Conservation (phyloP, 805 yeast species). For the Teunomyces panamensis region DNA sequence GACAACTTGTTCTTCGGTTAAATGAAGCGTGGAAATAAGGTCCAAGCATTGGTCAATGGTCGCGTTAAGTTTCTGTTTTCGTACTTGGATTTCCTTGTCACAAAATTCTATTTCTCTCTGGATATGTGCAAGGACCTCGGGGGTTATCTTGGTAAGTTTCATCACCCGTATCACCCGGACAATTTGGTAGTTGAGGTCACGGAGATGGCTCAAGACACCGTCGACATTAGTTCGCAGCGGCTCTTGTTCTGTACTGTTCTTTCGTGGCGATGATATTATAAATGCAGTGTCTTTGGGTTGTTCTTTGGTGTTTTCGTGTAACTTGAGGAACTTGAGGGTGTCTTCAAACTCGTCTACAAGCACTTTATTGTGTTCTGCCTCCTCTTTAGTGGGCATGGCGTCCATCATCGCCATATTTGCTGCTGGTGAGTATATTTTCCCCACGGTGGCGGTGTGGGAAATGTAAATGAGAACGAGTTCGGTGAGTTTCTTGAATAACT, state of each 20-base stretch:
- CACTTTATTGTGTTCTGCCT: constrained; percentile 28
- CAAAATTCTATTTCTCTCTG: constrained; percentile 24
- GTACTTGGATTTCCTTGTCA: constrained; percentile 20
- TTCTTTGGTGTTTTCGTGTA: constrained; percentile 8
- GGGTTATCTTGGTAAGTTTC: constrained; percentile 36
- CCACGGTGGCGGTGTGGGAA: constrained; percentile 29
- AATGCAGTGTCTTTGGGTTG: constrained; percentile 12
- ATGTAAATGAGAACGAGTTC: constrained; percentile 21
- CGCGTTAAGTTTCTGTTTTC: constrained; percentile 22
- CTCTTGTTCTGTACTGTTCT: constrained; percentile 4
- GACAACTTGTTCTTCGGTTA: constrained; percentile 31
- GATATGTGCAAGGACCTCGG: constrained; percentile 22
- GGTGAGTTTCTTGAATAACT: constrained; percentile 29
- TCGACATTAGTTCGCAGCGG: constrained; percentile 1
- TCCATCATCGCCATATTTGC: constrained; percentile 14
- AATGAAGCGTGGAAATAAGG: constrained; percentile 24
- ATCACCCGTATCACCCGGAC: constrained; percentile 34
- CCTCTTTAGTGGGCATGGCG: constrained; percentile 26
- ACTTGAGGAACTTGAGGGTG: constrained; percentile 18
- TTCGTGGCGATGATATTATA: constrained; percentile 31
- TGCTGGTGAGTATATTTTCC: constrained; percentile 14
- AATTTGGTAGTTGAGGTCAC: constrained; percentile 37
- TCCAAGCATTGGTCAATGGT: constrained; percentile 24
- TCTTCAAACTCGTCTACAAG: constrained; percentile 32
- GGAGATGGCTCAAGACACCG: constrained; percentile 17